Base-by-base conservation (phyloP, 345 rosid species). In the Dimocarpus longan region DNA sequence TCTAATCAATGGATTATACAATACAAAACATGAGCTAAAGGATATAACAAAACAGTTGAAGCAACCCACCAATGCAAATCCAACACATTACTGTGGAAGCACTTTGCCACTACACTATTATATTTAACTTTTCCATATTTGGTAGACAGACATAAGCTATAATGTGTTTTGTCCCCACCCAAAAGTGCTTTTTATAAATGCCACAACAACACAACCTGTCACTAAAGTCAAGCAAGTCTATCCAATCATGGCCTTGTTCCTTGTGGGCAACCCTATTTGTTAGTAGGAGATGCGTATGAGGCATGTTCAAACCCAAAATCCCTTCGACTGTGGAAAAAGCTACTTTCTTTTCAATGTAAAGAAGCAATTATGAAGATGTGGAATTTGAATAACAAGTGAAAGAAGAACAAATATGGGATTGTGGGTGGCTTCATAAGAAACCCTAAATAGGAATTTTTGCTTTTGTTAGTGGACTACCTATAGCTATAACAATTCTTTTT, bases 281-380 rank as follows among this genome's bases (percentile, higher is more conserved):
- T 52, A 50, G 84, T 82, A 57, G 80, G 79, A 80, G 78, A 85
- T 82, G 79, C 79, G 84, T 84, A 67, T 73, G 66, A 42, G 43
- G 39, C 21, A 66, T 81, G 73, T 68, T 66, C 26, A 68, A 68
- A 52, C 66, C 75, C 65, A 19, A 60, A 57, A 21, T 22, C 44
- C 83, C 88, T 39, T 75, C 57, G 73, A 81, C 90, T 84, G 89
- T 82, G 86, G 86, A 84, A 82, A 86, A 88, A 88, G 86, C 37
- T 54, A 15, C 75, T 74, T 84, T 82, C 82, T 82, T 86, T 82
- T 79, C 77, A 79, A 72, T 82, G 73, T 84, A 86, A 84, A 85
- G 86, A 80, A 43, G 79, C 84, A 84, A 86, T 86, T 72, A 88
- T 84, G 48, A 68, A 86, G 82, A 48, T 46, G 82, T 15, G 46